Evolutionary conservation across 495 filamentous ascomycete species (phyloP).

Genomic region (Penicillium simplicissimum): DNA sequence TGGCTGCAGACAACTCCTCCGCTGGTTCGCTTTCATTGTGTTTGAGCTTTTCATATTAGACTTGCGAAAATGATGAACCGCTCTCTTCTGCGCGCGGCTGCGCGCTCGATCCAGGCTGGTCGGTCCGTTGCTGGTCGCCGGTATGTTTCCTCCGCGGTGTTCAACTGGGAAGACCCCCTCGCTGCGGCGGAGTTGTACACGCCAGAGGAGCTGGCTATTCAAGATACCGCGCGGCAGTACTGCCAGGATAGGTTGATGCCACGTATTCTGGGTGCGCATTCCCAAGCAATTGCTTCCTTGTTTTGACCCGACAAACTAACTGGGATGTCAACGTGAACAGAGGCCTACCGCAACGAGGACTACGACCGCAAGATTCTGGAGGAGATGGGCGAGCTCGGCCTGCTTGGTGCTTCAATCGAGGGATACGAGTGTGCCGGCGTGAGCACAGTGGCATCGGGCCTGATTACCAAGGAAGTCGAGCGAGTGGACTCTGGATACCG

Average conservation of each 20-base stretch:
- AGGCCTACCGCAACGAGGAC: conserved; percentile 92
- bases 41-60: not conserved
- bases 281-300: not conserved
- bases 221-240: conserved; percentile 85
- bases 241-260: conserved; percentile 88
- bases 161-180: conserved; percentile 94
- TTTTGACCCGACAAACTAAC: not conserved
- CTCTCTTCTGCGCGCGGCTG: conserved; percentile 39
- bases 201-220: conserved; percentile 86
- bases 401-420: conserved; percentile 86
- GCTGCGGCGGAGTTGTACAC: conserved; percentile 70
- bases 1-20: not conserved
- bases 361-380: conserved; percentile 86
- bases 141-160: conserved; percentile 57
- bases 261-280: conserved; percentile 76
- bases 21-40: conserved; percentile 5
- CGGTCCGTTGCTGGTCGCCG: conserved; percentile 32
- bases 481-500: conserved; percentile 94
- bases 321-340: conserved; percentile 42
- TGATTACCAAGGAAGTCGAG: conserved; percentile 96
- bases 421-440: conserved; percentile 96
- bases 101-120: conserved; percentile 35
- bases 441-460: conserved; percentile 83
- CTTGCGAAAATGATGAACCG: conserved; percentile 36
- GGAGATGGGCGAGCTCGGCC: conserved; percentile 95